Evolutionary conservation across 1,284 basidiomycete genomes (phyloP), one percentile per base, ranked within the genome.

Genomic region (Fistulina hepatica): DNA sequence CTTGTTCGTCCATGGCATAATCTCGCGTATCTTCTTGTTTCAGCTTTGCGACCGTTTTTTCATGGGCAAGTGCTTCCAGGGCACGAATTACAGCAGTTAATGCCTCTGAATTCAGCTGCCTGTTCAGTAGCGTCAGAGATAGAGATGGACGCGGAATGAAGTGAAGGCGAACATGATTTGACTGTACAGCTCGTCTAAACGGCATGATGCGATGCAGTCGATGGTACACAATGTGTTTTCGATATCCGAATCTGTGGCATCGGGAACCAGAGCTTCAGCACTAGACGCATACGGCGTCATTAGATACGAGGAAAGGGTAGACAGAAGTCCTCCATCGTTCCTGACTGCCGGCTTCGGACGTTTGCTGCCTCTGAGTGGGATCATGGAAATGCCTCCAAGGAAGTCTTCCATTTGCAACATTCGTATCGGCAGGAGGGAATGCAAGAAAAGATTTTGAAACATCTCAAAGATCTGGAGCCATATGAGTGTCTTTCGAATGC

Each of bases 321-420:
- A 97, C 16, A 99, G 69, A 17, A 99, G 66, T 13, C 95, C 95
- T 39, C 84, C 84, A 44, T 97, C 92, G 33, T 72, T 72, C 49
- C 89, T 65, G 12, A 78, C 65, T 37, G 77, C 66, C 16, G 74
- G 60, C 19, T 73, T 70, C n/a, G 73, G 67, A 1, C 84, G 79
- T 40, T 78, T 72, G 37, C 73, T 74, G 26, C 86, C 74, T 48
- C 82, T 77, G 22, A 94, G 67, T 21, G 94, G 90, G 49, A 97
- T 95, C 58, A 81, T 82, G 3, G 86, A 85, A 13, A 80, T 75
- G 6, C 86, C 86, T 19, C 88, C 89, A 11, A 95, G 67, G 60
- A 97, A 97, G 56, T 97, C 94, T 54, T 93, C 90, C 85, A 97
- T 93, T 53, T 89, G 82, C n/a, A 93, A 65, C 79, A 98, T 85